Evolutionary conservation across 345 rosid genomes (phyloP).

Genomic region (Theobroma cacao): DNA sequence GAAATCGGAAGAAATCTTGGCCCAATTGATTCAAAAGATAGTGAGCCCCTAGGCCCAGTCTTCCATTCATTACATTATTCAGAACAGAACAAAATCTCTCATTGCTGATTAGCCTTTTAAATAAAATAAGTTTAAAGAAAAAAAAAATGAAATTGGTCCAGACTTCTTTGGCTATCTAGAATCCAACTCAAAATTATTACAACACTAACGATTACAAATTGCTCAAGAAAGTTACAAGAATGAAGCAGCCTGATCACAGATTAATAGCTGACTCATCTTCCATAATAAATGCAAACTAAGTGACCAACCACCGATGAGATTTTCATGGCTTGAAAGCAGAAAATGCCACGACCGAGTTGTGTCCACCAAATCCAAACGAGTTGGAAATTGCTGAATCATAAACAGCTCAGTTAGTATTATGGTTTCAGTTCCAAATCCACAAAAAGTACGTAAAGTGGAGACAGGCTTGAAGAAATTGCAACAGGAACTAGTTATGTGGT

Average conservation of each 20-base stretch:
- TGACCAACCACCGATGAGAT: too few species aligned
- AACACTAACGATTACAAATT: conserved; percentile 7
- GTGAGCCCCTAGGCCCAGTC: too few species aligned
- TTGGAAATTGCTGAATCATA: conserved; percentile 78
- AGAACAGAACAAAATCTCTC: conserved; percentile 6
- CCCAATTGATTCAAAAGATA: background rate
- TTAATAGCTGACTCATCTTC: background rate
- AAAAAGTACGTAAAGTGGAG: background rate
- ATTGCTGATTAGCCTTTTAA: background rate
- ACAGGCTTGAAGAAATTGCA: background rate
- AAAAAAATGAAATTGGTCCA: background rate
- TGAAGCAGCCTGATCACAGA: conserved; percentile 2
- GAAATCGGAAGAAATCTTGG: too few species aligned
- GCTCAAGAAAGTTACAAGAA: conserved; percentile 17
- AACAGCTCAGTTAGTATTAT: background rate
- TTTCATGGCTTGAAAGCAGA: conserved; percentile 85
- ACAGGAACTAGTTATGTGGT: background rate
- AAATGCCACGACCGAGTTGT: conserved; percentile 94
- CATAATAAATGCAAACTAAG: conserved; percentile 4
- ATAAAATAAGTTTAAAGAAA: background rate
- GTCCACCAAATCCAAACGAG: conserved; percentile 98
- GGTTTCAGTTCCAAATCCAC: background rate
- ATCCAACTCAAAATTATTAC: conserved; percentile 20
- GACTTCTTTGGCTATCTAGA: background rate
- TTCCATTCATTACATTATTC: background rate